phyloP scores from a whole-genome alignment of 2,329 filamentous ascomycete species.

The Hymenoscyphus scutula region DNA sequence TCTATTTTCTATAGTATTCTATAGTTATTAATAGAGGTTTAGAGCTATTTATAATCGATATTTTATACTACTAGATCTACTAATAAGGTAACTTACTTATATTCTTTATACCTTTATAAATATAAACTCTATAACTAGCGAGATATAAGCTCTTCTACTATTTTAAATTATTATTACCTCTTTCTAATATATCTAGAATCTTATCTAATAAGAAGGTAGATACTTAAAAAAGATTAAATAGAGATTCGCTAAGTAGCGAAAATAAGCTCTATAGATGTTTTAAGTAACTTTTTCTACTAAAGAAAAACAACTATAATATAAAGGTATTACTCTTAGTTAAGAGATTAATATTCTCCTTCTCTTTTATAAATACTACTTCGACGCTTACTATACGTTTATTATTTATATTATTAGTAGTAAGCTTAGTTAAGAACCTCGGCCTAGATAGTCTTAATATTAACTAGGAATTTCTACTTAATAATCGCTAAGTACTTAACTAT shows the following conservation, averaged over 20 bases:
- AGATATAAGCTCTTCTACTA: neutral
- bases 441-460: slow-evolving; percentile 71
- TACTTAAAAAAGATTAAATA: slow-evolving; percentile 56
- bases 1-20: neutral
- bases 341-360: slow-evolving; percentile 86
- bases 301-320: slow-evolving; percentile 75
- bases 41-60: too few species aligned
- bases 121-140: too few species aligned
- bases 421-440: slow-evolving; percentile 75
- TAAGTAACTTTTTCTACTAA: slow-evolving; percentile 84
- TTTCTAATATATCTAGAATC: slow-evolving; percentile 32
- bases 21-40: neutral
- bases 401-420: slow-evolving; percentile 73
- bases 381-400: slow-evolving; percentile 64
- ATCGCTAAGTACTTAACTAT: slow-evolving; percentile 54
- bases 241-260: slow-evolving; percentile 65
- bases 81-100: too few species aligned
- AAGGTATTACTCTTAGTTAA: slow-evolving; percentile 86
- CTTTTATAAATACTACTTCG: slow-evolving; percentile 74
- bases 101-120: too few species aligned
- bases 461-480: slow-evolving; percentile 63
- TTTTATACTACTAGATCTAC: too few species aligned
- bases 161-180: neutral
- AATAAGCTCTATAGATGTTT: slow-evolving; percentile 85
- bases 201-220: slow-evolving; percentile 64